A percentile compares a stretch with the other conserved stretches of the same genome.
phyloP scores from a whole-genome alignment of 805 yeast species.

The Yamadazyma endophytica region DNA sequence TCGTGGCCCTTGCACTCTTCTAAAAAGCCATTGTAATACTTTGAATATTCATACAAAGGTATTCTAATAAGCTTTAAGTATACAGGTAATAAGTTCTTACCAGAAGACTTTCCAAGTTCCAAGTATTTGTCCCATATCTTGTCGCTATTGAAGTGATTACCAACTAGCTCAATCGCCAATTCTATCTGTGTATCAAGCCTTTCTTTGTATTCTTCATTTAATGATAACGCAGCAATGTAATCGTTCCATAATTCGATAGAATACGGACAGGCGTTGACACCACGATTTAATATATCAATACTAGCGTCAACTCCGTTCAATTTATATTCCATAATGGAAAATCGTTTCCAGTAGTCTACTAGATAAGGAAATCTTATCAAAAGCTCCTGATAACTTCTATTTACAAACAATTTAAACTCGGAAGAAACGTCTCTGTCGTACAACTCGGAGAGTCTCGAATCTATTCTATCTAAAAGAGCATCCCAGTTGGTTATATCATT shows the following conservation, averaged over 20 bases:
- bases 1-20: conserved; percentile 31
- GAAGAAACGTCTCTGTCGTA: conserved; percentile 8
- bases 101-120: conserved; percentile 33
- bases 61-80: conserved; percentile 46
- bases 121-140: conserved; percentile 78
- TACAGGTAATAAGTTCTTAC: conserved; percentile 41
- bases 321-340: conserved; percentile 51
- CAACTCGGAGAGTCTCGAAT: conserved; percentile 16
- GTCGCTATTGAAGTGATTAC: conserved; percentile 73
- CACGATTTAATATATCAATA: conserved; percentile 37
- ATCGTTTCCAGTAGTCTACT: conserved; percentile 62
- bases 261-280: conserved; percentile 49
- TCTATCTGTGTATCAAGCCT: conserved; percentile 28
- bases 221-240: conserved; percentile 50
- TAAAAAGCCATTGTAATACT: conserved; percentile 54
- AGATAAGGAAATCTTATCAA: conserved; percentile 56
- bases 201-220: no score
- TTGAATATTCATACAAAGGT: conserved; percentile 86
- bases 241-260: conserved; percentile 70
- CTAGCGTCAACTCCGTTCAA: conserved; percentile 52
- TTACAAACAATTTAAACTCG: conserved; percentile 16
- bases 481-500: conserved; percentile 40
- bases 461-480: conserved; percentile 25
- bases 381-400: conserved; percentile 23
- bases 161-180: conserved; percentile 38